Evolutionary conservation across 257 asterid genomes (phyloP).

Genomic region (Solanum medicagineum): DNA sequence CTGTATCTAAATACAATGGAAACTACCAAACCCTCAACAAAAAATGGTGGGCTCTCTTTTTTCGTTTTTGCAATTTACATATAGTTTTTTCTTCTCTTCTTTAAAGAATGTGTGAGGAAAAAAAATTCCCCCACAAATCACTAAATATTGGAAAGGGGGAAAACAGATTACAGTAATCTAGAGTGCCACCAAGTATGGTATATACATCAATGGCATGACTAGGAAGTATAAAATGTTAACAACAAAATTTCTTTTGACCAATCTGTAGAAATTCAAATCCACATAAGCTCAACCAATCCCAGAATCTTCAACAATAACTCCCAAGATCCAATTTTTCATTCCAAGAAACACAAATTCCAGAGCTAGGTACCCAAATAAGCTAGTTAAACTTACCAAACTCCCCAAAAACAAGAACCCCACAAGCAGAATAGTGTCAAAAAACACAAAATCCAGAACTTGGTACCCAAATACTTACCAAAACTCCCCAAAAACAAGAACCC

Average conservation of each 20-base stretch:
- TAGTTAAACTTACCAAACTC: neutral
- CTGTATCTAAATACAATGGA: neutral
- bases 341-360: conserved; percentile 30
- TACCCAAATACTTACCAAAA: conserved; percentile 7
- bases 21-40: conserved; percentile 46
- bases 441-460: conserved; percentile 9
- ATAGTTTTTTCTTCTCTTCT: neutral
- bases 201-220: conserved; percentile 7
- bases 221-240: conserved; percentile 4
- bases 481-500: neutral
- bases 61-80: conserved; percentile 1
- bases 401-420: neutral
- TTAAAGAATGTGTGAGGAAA: conserved; percentile 1
- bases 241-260: neutral
- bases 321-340: conserved; percentile 40
- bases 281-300: conserved; percentile 49
- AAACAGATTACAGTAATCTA: conserved; percentile 12
- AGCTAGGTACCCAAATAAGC: conserved; percentile 3
- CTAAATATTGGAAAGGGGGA: conserved; percentile 21
- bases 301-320: conserved; percentile 42
- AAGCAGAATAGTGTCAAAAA: neutral
- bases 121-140: conserved; percentile 17
- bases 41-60: conserved; percentile 26
- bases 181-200: conserved; percentile 21
- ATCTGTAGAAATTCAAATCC: conserved; percentile 2